Base-by-base conservation (phyloP, 2,329 filamentous ascomycete species). In the Colletotrichum cuscutae region DNA sequence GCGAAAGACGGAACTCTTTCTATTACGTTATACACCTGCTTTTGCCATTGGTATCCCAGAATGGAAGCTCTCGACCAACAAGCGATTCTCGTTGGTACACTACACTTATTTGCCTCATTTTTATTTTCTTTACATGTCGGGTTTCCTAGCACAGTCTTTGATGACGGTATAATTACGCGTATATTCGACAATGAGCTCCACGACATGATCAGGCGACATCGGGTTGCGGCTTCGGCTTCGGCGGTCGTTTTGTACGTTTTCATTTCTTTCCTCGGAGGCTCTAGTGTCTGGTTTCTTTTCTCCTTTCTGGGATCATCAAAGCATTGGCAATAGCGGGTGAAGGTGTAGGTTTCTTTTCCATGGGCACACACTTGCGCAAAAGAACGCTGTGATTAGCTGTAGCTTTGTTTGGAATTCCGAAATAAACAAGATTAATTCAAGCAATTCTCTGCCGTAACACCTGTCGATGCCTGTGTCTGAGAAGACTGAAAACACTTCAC, bases 201-300 rank as follows among this genome's bases (percentile, higher is more conserved):
- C 49, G 71, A 73, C 61, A 73, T 73, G 46, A 73, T 57, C 66
- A 73, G 67, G 61, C 67, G 60, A 73, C 35, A 68, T 65, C 56
- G 67, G 67, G 6, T 65, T 61, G 65, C 26, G 46, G 35, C 42
- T 71, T 71, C 52, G 59, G 46, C 42, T 61, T 60, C 56, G 71
- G 67, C 46, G 71, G 61, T 61, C 54, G 35, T 73, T 15, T 63
- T 15, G 54, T 70, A 70, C 56, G 60, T 73, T 71, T 54, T 37
- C 13, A 35, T 54, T 56, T n/a, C 35, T 28, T 22, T 53, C 11
- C 24, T 30, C 24, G 58, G 35, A 60, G 58, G 30, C 15, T 37
- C 32, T 30, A 19, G 37, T 59, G 24, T 42, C n/a, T 59, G 54
- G n/a, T 49, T 19, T n/a, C 49, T 32, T 60, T 54, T 26, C 37